These are phyloP conservation scores for Sporisorium sorghi DNA, from an alignment of 1,284 basidiomycete species.

Conservation along the genomic window DNA sequence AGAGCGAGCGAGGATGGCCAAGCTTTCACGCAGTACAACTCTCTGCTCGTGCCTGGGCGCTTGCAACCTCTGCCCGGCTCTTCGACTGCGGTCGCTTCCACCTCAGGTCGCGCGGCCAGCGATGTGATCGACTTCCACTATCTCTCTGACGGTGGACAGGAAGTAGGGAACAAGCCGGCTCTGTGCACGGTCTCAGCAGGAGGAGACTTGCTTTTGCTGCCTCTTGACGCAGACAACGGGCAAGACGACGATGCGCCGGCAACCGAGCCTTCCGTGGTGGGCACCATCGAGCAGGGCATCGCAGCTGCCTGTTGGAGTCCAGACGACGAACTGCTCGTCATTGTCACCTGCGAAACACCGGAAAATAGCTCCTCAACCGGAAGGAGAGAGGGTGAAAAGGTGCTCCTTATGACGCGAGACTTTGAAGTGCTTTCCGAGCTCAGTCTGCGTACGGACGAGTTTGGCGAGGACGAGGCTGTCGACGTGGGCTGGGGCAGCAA, in stretches of 20 bases:
- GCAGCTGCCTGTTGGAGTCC: conserved; percentile 87
- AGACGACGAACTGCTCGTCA: conserved; percentile 84
- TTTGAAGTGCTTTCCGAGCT: conserved; percentile 89
- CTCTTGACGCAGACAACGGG: conserved; percentile 23
- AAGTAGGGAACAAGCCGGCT: conserved; percentile 52
- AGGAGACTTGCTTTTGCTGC: conserved; percentile 62
- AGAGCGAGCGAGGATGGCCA: background rate
- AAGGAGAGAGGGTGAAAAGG: conserved; percentile 72
- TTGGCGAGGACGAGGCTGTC: conserved; percentile 90
- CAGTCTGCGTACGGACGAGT: conserved; percentile 79
- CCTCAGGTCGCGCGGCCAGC: conserved; percentile 12
- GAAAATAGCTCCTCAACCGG: conserved; percentile 25
- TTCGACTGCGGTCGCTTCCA: conserved; percentile 22
- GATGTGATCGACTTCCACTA: conserved; percentile 56
- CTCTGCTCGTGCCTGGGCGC: conserved; percentile 35
- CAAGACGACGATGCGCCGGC: conserved; percentile 17
- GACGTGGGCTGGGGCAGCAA: conserved; percentile 98
- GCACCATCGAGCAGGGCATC: conserved; percentile 86
- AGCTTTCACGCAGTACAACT: conserved; percentile 22
- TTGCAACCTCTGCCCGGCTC: conserved; percentile 27
- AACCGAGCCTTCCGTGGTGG: conserved; percentile 69
- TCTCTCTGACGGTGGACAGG: conserved; percentile 61
- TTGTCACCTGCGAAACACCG: conserved; percentile 70
- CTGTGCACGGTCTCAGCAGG: conserved; percentile 61
- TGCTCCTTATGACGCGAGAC: conserved; percentile 87